These are phyloP conservation scores for Xylaria sp. DNA, from an alignment of 2,329 filamentous ascomycete species.

Conservation along the genomic window DNA sequence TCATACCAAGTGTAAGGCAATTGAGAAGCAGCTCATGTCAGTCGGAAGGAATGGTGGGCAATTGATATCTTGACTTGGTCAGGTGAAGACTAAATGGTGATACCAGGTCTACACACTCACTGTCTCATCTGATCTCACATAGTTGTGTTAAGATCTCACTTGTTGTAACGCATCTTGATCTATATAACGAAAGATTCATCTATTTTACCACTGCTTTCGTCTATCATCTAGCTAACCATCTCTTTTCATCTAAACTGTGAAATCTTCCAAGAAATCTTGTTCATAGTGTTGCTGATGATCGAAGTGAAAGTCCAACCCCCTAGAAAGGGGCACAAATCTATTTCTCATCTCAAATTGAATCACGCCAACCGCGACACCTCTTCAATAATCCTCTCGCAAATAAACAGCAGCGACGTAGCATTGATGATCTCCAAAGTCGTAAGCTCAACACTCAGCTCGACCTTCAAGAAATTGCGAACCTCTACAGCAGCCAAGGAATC, in stretches of 20 bases:
- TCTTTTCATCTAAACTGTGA: not conserved
- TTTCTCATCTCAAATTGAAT: no score
- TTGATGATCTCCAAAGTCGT: conserved; percentile 48
- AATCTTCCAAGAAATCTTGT: not conserved
- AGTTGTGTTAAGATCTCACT: not conserved
- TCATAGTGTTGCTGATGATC: not conserved
- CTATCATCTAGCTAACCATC: not conserved
- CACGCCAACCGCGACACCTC: conserved; percentile 11
- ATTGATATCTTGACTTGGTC: no score
- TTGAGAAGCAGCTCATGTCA: no score
- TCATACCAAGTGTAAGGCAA: no score
- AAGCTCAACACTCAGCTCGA: conserved; percentile 43
- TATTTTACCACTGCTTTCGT: no score
- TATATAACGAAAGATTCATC: not conserved
- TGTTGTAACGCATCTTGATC: not conserved
- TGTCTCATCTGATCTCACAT: no score
- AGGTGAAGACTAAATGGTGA: no score
- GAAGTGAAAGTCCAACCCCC: not conserved
- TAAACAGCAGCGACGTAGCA: conserved; percentile 33
- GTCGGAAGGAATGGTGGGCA: no score
- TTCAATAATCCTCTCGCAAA: conserved; percentile 16
- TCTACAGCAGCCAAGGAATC: conserved; percentile 50
- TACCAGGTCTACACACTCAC: no score
- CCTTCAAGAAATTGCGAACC: conserved; percentile 45
- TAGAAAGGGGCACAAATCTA: no score